Conservation (phyloP, 139 green algal species). For the Chlorella sp. region DNA sequence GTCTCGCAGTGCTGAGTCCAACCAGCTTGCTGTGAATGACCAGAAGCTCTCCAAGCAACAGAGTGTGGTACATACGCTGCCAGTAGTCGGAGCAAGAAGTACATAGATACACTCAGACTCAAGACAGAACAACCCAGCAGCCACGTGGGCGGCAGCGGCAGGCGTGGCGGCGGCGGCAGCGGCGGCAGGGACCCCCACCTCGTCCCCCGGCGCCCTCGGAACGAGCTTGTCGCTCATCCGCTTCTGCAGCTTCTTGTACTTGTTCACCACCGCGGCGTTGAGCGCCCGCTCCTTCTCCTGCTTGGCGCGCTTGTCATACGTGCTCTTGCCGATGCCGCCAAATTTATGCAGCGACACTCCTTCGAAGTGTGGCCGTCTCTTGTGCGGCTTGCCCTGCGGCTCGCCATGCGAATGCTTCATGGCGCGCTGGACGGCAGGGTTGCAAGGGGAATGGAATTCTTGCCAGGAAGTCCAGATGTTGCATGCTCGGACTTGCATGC, state of each 20-base stretch:
- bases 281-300: slow-evolving; percentile 24
- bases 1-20: too few species aligned
- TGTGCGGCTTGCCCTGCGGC: neutral
- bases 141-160: neutral
- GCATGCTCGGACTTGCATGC: too few species aligned
- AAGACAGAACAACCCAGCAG: neutral
- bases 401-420: neutral
- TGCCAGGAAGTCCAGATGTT: too few species aligned
- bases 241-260: slow-evolving; percentile 46
- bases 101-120: too few species aligned
- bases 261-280: slow-evolving; percentile 36
- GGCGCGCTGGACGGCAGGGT: too few species aligned
- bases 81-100: too few species aligned
- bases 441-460: too few species aligned
- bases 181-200: neutral
- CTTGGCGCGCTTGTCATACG: slow-evolving; percentile 29
- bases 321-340: slow-evolving; percentile 3
- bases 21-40: too few species aligned
- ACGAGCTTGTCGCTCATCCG: slow-evolving; percentile 2
- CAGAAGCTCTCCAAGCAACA: too few species aligned
- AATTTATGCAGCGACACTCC: neutral
- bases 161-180: neutral
- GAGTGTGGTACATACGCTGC: too few species aligned
- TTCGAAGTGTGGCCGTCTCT: neutral
- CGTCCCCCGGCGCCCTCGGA: neutral